Evolutionary conservation across 2,329 filamentous ascomycete species (phyloP).

Genomic region (Ophiostoma novo-ulmi): DNA sequence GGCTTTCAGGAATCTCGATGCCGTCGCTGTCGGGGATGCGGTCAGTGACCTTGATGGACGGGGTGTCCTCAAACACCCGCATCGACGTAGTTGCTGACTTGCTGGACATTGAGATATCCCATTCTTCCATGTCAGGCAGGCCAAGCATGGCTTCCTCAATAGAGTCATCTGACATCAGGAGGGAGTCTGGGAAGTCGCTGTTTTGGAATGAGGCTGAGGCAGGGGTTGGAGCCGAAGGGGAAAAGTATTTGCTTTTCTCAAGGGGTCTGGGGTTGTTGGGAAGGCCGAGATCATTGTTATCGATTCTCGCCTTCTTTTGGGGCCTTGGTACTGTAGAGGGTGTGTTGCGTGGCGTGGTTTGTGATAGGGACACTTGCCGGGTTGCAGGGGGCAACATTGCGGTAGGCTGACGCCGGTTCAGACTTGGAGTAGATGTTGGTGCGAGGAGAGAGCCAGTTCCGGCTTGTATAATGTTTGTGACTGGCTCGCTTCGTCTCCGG

Average conservation of each 20-base stretch:
- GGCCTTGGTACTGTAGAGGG: slow-evolving; percentile 35
- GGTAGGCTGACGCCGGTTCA: slow-evolving; percentile 19
- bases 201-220: not conserved
- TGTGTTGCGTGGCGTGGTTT: not conserved
- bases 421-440: not conserved
- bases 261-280: slow-evolving; percentile 24
- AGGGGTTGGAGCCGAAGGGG: slow-evolving; percentile 27
- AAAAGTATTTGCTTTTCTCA: slow-evolving; percentile 53
- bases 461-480: slow-evolving; percentile 41
- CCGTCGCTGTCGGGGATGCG: slow-evolving; percentile 22
- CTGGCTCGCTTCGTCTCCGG: slow-evolving; percentile 50
- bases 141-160: slow-evolving; percentile 50
- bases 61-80: slow-evolving; percentile 39
- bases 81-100: slow-evolving; percentile 35
- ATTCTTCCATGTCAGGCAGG: slow-evolving; percentile 49
- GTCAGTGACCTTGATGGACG: slow-evolving; percentile 23
- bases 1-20: slow-evolving; percentile 26
- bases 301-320: slow-evolving; percentile 54
- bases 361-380: slow-evolving; percentile 15
- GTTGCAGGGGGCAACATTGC: slow-evolving; percentile 17
- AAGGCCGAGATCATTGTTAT: slow-evolving; percentile 38
- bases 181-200: slow-evolving; percentile 36
- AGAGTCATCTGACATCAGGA: slow-evolving; percentile 53
- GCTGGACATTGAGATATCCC: slow-evolving; percentile 36
- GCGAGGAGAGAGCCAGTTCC: not conserved